phyloP scores from a whole-genome alignment of 2,329 filamentous ascomycete genomes.

The Dactylellina sp. region DNA sequence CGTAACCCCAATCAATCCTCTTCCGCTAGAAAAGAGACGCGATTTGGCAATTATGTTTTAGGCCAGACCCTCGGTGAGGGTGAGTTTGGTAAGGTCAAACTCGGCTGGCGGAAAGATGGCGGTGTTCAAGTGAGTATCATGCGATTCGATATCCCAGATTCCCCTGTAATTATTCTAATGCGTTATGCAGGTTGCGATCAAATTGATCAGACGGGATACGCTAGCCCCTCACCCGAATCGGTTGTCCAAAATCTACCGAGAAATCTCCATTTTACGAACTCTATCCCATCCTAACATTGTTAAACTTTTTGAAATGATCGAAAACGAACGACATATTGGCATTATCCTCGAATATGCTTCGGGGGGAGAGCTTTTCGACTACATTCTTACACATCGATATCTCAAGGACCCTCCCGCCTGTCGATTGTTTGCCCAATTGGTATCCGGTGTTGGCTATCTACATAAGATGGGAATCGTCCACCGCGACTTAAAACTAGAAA shows the following conservation, averaged over 20 bases:
- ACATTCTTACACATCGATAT: slow-evolving; percentile 96
- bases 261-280: slow-evolving; percentile 88
- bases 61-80: slow-evolving; percentile 97
- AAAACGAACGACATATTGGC: slow-evolving; percentile 95
- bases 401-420: slow-evolving; percentile 92
- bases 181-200: slow-evolving; percentile 87
- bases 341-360: slow-evolving; percentile 99
- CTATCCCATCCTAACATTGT: slow-evolving; percentile 97
- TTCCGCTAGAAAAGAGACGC: slow-evolving; percentile 74
- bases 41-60: slow-evolving; percentile 94
- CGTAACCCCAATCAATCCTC: slow-evolving; percentile 31
- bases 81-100: slow-evolving; percentile 98
- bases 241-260: slow-evolving; percentile 95
- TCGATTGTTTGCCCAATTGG: slow-evolving; percentile 90
- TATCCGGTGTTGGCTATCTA: slow-evolving; percentile 95
- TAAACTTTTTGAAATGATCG: slow-evolving; percentile 95
- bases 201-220: slow-evolving; percentile 91
- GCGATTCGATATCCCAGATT: slow-evolving; percentile 10
- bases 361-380: slow-evolving; percentile 96
- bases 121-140: slow-evolving; percentile 75
- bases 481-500: slow-evolving; percentile 95
- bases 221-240: slow-evolving; percentile 88
- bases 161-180: slow-evolving; percentile 1
- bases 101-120: slow-evolving; percentile 97
- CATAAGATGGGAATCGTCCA: slow-evolving; percentile 99